Percentiles rank a stretch among this genome's conserved stretches.
Conservation (phyloP, 305 asterid species). For the Nicotiana rustica region DNA sequence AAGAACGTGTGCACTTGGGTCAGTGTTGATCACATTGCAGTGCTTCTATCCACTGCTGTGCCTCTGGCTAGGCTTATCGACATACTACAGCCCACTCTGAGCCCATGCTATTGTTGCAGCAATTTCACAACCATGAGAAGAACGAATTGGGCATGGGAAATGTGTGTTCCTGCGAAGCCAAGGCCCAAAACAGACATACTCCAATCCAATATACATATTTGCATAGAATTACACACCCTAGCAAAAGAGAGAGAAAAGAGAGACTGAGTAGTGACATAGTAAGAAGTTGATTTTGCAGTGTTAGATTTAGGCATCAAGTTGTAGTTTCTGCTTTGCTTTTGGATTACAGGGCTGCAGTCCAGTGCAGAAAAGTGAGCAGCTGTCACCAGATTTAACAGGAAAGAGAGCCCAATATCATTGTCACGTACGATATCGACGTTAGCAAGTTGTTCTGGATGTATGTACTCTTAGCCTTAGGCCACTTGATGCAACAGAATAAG, state of each 20-base stretch:
- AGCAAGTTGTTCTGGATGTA: background rate
- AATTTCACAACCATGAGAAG: background rate
- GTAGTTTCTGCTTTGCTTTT: background rate
- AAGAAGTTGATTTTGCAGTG: background rate
- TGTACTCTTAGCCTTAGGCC: background rate
- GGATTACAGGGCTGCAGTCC: background rate
- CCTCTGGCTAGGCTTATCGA: too few relatives aligned
- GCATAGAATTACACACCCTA: background rate
- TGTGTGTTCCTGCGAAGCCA: background rate
- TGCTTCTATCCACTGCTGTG: too few relatives aligned
- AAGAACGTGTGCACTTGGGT: too few relatives aligned
- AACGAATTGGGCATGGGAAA: background rate
- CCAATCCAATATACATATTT: background rate
- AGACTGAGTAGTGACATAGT: too few relatives aligned
- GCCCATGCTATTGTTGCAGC: background rate
- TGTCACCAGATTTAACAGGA: too few relatives aligned
- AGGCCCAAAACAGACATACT: constrained; percentile 11
- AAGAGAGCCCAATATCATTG: background rate
- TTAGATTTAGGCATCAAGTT: background rate
- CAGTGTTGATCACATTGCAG: too few relatives aligned
- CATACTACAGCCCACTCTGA: background rate
- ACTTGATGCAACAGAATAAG: background rate
- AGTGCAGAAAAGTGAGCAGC: background rate
- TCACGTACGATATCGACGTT: background rate
- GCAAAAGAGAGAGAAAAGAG: background rate